phyloP scores from a whole-genome alignment of 2,329 filamentous ascomycete species.

The Apiospora phragmitis region DNA sequence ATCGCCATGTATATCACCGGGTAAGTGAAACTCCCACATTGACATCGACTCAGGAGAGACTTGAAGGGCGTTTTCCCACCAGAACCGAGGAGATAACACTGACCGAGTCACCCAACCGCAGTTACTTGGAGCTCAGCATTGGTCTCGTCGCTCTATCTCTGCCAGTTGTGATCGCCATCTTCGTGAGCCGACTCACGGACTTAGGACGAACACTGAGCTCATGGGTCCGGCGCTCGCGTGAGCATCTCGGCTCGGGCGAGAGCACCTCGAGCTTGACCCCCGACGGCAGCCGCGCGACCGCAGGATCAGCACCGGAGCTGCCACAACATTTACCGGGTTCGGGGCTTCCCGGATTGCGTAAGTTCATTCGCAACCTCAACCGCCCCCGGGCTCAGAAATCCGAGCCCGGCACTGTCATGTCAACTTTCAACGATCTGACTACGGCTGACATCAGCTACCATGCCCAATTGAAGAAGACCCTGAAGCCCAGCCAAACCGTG shows the following conservation, averaged over 20 bases:
- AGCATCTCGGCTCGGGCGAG: not conserved
- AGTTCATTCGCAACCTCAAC: not conserved
- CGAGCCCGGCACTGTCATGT: not conserved
- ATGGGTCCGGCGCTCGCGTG: not conserved
- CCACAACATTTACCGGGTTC: not conserved
- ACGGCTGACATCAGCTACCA: not conserved
- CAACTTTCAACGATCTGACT: not conserved
- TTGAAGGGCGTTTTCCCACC: too few species aligned
- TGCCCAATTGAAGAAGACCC: not conserved
- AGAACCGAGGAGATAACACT: not conserved
- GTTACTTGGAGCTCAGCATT: not conserved
- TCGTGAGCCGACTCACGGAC: conserved; percentile 14
- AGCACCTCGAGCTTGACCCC: not conserved
- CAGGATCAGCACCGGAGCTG: not conserved
- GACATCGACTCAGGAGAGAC: too few species aligned
- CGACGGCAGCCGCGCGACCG: not conserved
- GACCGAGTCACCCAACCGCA: not conserved
- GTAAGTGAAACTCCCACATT: not conserved
- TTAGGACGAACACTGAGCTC: conserved; percentile 9
- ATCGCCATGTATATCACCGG: not conserved
- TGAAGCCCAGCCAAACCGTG: not conserved
- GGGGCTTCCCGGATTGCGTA: not conserved
- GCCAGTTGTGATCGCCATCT: conserved; percentile 14
- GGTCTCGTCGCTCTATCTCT: not conserved
- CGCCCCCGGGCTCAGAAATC: not conserved